A percentile compares a stretch with the other conserved stretches of the same genome.
Conservation (phyloP, 2,329 filamentous ascomycete genomes). For the Cercospora sp. region DNA sequence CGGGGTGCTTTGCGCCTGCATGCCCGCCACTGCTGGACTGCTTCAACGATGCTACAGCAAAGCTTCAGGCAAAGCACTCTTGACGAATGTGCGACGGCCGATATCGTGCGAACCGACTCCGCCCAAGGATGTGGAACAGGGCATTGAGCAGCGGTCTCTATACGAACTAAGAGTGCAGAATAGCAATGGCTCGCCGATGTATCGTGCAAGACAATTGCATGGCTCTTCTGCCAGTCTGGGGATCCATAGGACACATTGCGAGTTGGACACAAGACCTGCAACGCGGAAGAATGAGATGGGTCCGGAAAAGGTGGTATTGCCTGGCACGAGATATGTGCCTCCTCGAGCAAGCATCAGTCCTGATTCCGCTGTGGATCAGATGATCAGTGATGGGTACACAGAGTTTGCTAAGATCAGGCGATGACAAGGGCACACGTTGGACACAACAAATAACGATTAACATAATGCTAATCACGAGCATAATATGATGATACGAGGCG, state of each 20-base stretch:
- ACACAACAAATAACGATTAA: background rate
- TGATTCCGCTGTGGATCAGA: conserved; percentile 16
- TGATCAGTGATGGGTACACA: conserved; percentile 22
- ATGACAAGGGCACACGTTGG: background rate
- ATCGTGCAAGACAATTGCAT: conserved; percentile 3
- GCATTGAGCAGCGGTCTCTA: conserved; percentile 4
- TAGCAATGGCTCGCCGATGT: conserved; percentile 5
- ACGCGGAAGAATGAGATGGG: conserved; percentile 5
- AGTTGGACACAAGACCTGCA: conserved; percentile 6
- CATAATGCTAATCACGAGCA: background rate
- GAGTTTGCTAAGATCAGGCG: conserved; percentile 22
- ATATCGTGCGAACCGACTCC: conserved; percentile 6
- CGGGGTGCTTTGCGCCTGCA: conserved; percentile 30
- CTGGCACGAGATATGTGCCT: conserved; percentile 1
- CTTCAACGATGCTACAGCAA: conserved; percentile 21
- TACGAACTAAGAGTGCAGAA: conserved; percentile 18
- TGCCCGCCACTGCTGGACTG: conserved; percentile 28
- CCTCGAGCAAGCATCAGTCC: conserved; percentile 7
- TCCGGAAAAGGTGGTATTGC: background rate
- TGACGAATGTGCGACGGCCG: conserved; percentile 12
- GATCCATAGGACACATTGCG: conserved; percentile 1
- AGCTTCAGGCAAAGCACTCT: conserved; percentile 20
- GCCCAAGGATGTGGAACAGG: conserved; percentile 10
- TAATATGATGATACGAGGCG: background rate
- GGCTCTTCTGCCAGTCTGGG: conserved; percentile 1